These are phyloP conservation scores for Aphanoascus verrucosus DNA, from an alignment of 2,329 filamentous ascomycete species.

Conservation along the genomic window DNA sequence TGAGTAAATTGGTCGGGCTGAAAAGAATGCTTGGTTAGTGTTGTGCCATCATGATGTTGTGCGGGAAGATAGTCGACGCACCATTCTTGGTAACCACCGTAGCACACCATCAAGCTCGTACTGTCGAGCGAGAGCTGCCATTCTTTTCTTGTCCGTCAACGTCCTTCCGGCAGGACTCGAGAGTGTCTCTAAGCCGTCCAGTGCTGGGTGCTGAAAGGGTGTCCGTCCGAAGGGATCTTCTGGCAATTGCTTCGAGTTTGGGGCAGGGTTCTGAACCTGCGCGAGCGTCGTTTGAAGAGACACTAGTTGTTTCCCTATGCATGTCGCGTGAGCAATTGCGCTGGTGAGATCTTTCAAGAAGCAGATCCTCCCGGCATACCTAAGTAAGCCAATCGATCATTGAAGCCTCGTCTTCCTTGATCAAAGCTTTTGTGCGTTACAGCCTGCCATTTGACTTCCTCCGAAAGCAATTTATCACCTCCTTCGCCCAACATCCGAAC, in stretches of 20 bases:
- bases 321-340: neutral
- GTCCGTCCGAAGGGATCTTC: slow-evolving; percentile 47
- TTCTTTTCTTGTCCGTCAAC: slow-evolving; percentile 52
- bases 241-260: slow-evolving; percentile 22
- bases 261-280: slow-evolving; percentile 42
- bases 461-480: slow-evolving; percentile 63
- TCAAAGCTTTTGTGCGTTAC: slow-evolving; percentile 98
- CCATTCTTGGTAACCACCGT: slow-evolving; percentile 78
- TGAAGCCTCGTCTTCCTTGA: slow-evolving; percentile 85
- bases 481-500: slow-evolving; percentile 60
- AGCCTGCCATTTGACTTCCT: slow-evolving; percentile 93
- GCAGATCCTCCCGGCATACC: slow-evolving; percentile 43
- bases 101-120: slow-evolving; percentile 65
- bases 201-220: slow-evolving; percentile 59
- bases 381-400: slow-evolving; percentile 80
- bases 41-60: neutral
- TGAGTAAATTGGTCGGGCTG: slow-evolving; percentile 38
- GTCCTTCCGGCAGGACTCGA: slow-evolving; percentile 49
- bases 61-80: slow-evolving; percentile 35
- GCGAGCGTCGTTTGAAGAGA: slow-evolving; percentile 55
- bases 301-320: slow-evolving; percentile 51
- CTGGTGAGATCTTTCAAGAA: neutral
- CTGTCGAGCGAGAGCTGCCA: slow-evolving; percentile 57
- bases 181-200: slow-evolving; percentile 66
- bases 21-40: neutral